Conservation (phyloP, 768 basidiomycete genomes). For the Cystofilobasidium macerans region DNA sequence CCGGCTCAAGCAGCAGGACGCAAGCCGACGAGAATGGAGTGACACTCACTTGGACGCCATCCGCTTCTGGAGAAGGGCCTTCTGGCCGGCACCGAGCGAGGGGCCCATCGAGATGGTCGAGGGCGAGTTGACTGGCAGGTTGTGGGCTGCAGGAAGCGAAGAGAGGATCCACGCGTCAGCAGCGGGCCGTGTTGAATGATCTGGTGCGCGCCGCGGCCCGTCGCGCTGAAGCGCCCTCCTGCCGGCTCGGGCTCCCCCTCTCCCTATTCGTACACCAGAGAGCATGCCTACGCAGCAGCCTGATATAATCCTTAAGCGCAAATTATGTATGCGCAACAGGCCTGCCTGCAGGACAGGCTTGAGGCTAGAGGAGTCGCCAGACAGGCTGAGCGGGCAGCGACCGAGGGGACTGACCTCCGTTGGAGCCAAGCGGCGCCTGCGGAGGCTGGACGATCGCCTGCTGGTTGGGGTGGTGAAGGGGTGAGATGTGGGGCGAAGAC, state of each 20-base stretch:
- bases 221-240: background rate
- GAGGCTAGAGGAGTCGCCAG: too few relatives aligned
- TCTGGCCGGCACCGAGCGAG: constrained; percentile 54
- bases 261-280: too few relatives aligned
- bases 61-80: constrained; percentile 84
- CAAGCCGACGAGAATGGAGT: constrained; percentile 12
- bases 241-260: background rate
- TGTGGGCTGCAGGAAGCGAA: constrained; percentile 1
- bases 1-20: background rate
- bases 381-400: background rate
- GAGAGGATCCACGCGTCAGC: constrained; percentile 30
- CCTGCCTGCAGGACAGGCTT: background rate
- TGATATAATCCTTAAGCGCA: too few relatives aligned
- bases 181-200: constrained; percentile 26
- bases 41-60: constrained; percentile 67
- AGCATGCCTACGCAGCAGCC: background rate
- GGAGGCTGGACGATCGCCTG: constrained; percentile 68
- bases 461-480: constrained; percentile 73
- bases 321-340: background rate
- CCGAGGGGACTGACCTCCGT: constrained; percentile 41
- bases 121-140: constrained; percentile 11
- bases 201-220: background rate
- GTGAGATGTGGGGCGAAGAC: constrained; percentile 67
- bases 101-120: constrained; percentile 16
- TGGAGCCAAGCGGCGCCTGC: constrained; percentile 65